Evolutionary conservation across 106 monocot genomes (phyloP), one percentile per base, ranked within the genome.

Genomic region (Dioscorea dumetorum): DNA sequence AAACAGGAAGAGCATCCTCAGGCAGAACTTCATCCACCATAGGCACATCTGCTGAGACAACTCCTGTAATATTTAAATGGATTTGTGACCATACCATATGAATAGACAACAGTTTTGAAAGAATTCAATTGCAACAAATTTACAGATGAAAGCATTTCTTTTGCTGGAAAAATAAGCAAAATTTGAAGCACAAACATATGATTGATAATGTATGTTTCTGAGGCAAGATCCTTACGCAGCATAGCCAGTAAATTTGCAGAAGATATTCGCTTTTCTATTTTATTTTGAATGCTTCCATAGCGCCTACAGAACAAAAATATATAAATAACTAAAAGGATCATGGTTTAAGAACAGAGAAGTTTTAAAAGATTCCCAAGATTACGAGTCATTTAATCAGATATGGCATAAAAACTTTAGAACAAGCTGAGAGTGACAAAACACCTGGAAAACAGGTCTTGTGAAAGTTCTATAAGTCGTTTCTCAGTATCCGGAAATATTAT

Each of bases 401-500:
- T 15, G 8, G 15, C 54, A 12, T 19, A 9, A 56, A 18, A 59
- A 20, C 1, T 22, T 22, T 59, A 59, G 22, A 23, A 21, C 22
- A 21, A 66, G 28, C 28, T 28, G 28, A 23, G 33, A 48, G 17
- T 23, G 13, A 24, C 4, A 41, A 68, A 48, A 33, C 59, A 92
- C 97, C 80, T 92, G 41, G 78, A 68, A 83, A 97, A 92, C 70
- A 91, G 82, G 57, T 82, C 82, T 24, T 89, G 88, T 67, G 84
- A 64, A 78, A 97, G 80, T 77, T 87, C 82, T 67, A 89, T 84
- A 53, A 97, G 91, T 24, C 78, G 83, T 48, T 32, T 74, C 71
- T 97, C 97, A 58, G 89, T 92, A 82, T 97, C 91, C 51, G 97
- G 97, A 69, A 97, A 97, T 77, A 97, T 97, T 74, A 91, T 92